These are phyloP conservation scores for Tylopilus rubrobrunneus DNA, from an alignment of 768 basidiomycete genomes.

Conservation along the genomic window DNA sequence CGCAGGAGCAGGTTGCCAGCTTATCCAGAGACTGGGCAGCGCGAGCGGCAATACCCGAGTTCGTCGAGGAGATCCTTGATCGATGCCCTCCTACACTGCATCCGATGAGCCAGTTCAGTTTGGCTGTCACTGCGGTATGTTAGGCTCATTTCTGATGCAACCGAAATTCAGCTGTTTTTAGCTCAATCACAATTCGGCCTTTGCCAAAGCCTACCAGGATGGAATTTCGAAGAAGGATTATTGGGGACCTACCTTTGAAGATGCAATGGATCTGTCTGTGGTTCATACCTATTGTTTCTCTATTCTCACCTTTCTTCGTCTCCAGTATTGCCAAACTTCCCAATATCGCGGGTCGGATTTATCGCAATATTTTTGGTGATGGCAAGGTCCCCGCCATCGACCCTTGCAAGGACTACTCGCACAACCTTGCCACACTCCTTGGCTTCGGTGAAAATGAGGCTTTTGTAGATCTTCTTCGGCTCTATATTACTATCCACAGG, in stretches of 20 bases:
- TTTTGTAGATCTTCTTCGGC: constrained; percentile 91
- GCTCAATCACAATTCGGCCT: constrained; percentile 94
- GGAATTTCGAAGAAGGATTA: constrained; percentile 95
- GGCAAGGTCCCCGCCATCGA: constrained; percentile 90
- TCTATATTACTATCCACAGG: constrained; percentile 98
- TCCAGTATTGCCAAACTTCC: constrained; percentile 91
- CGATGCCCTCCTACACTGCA: constrained; percentile 90
- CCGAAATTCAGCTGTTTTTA: constrained; percentile 25
- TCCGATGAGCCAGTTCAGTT: constrained; percentile 97
- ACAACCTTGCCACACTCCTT: constrained; percentile 85
- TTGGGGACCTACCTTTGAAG: constrained; percentile 93
- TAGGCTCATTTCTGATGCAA: not conserved
- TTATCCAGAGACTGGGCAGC: constrained; percentile 95
- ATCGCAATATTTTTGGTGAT: constrained; percentile 80
- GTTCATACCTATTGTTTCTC: not conserved
- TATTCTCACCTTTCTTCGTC: constrained; percentile 1
- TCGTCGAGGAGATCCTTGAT: constrained; percentile 96
- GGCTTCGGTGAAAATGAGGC: constrained; percentile 85
- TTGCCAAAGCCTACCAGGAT: constrained; percentile 90
- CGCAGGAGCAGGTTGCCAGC: constrained; percentile 79
- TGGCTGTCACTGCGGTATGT: constrained; percentile 89
- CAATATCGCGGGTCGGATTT: constrained; percentile 92
- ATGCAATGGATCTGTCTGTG: constrained; percentile 78
- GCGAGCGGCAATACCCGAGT: constrained; percentile 84
- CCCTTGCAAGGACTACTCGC: constrained; percentile 78